A percentile compares a stretch with the other conserved stretches of the same genome.
Conservation (phyloP, 1,284 basidiomycete species). For the Cutaneotrichosporon mucoides region DNA sequence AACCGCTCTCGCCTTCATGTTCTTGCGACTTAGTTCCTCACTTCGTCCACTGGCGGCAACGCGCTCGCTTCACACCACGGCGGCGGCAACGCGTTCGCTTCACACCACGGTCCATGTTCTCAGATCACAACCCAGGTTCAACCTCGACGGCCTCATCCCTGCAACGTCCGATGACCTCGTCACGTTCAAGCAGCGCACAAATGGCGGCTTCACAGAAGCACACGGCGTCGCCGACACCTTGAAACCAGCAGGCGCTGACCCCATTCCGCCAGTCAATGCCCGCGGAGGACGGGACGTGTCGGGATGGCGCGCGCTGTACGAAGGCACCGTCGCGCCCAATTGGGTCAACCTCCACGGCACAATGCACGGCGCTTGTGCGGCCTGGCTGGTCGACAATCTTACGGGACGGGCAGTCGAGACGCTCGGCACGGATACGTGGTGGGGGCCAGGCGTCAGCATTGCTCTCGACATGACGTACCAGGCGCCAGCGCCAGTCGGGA, state of each 20-base stretch:
- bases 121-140: not conserved
- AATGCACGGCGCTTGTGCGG: slow-evolving; percentile 12
- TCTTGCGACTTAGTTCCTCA: no score
- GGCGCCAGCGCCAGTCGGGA: slow-evolving; percentile 5
- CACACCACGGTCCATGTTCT: not conserved
- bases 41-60: no score
- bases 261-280: slow-evolving; percentile 3
- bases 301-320: slow-evolving; percentile 11
- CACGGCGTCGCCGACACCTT: slow-evolving; percentile 7
- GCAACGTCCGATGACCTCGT: not conserved
- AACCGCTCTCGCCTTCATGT: no score
- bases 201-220: not conserved
- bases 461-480: slow-evolving; percentile 15
- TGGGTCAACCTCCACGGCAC: slow-evolving; percentile 11
- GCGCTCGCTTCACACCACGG: not conserved
- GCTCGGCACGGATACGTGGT: slow-evolving; percentile 6
- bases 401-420: slow-evolving; percentile 5
- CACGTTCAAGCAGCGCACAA: not conserved
- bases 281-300: slow-evolving; percentile 8
- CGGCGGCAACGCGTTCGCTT: no score
- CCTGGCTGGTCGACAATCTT: slow-evolving; percentile 14
- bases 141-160: not conserved
- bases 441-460: slow-evolving; percentile 8
- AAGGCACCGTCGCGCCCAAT: slow-evolving; percentile 4
- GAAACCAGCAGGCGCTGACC: not conserved